Evolutionary conservation across 306 rosid species (phyloP), one percentile per base, ranked within the genome.

Genomic region (barrel medic (Medicago truncatula)): DNA sequence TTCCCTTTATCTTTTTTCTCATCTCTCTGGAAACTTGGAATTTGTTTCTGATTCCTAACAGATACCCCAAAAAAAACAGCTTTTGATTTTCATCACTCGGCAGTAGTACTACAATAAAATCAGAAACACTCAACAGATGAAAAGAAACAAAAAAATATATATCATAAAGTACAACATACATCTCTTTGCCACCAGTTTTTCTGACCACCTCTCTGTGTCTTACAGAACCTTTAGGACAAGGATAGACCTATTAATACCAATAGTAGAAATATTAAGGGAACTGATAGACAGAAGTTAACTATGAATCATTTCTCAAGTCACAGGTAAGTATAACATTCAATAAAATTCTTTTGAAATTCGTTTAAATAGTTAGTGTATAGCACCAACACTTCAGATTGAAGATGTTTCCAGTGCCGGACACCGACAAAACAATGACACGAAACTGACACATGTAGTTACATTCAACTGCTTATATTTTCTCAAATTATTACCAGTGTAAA

Each of bases 151-250:
- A n/a, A 17, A 14, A 17, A 28, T 53, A 63, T 40, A 28, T 53
- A 63, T 40, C 38, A 61, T 63, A 81, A 66, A 75, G 82, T 87
- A 76, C 67, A 78, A 73, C 98, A 23, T 89, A 93, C 98, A 80
- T 96, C 84, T 93, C 93, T 83, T 89, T 89, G 81, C 98, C 98
- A 70, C 98, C 96, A 16, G 63, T 72, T 81, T 70, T 81, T 75
- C 86, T 87, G 70, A 93, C 98, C 78, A 86, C 82, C 47, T 93
- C 92, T 81, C 97, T 87, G 75, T 93, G 93, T 77, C 93, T 88
- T 74, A 83, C 53, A 31, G 98, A 93, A 74, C 97, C 98, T 79
- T 91, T 93, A 40, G 98, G 98, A 86, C 98, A 93, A 79, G 98
- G 98, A 85, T 84, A 93, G 73, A 93, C 96, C 98, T 88, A 85